Conservation (phyloP, 768 basidiomycete genomes). For the Wakefieldia striispora region DNA sequence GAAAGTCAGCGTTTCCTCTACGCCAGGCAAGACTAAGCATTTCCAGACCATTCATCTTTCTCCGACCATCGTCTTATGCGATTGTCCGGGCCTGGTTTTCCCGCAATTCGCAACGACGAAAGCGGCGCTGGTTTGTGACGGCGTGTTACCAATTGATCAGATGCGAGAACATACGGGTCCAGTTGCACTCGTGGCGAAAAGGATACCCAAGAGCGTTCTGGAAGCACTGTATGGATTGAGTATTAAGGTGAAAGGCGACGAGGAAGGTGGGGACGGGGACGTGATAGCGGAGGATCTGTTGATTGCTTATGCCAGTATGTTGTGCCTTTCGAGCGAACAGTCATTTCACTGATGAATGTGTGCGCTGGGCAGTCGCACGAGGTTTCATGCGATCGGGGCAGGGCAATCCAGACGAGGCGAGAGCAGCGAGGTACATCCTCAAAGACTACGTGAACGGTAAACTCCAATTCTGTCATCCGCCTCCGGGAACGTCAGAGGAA, state of each 20-base stretch:
- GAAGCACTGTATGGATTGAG: constrained; percentile 87
- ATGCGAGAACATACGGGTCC: constrained; percentile 92
- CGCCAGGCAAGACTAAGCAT: constrained; percentile 98
- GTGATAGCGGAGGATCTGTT: constrained; percentile 79
- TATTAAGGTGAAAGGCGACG: constrained; percentile 59
- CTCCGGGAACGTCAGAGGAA: constrained; percentile 65
- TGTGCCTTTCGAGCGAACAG: background rate
- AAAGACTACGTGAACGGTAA: constrained; percentile 98
- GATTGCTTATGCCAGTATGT: constrained; percentile 89
- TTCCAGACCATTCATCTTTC: constrained; percentile 98
- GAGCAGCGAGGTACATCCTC: constrained; percentile 85
- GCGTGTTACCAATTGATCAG: constrained; percentile 96
- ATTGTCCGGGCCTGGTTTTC: constrained; percentile 97
- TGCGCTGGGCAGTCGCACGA: constrained; percentile 67
- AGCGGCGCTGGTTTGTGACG: constrained; percentile 94
- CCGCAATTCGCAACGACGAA: constrained; percentile 98
- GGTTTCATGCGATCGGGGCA: constrained; percentile 92
- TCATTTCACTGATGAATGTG: constrained; percentile 10
- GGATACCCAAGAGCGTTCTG: constrained; percentile 80
- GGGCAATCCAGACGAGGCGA: constrained; percentile 96
- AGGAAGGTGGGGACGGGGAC: constrained; percentile 84
- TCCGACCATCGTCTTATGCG: constrained; percentile 81
- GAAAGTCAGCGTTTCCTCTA: constrained; percentile 97
- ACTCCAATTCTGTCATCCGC: constrained; percentile 85
- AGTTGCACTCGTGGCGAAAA: constrained; percentile 66